Percentiles rank a stretch among this genome's conserved stretches.
Conservation (phyloP, 2,329 filamentous ascomycete species). For the Xylaria sp. region DNA sequence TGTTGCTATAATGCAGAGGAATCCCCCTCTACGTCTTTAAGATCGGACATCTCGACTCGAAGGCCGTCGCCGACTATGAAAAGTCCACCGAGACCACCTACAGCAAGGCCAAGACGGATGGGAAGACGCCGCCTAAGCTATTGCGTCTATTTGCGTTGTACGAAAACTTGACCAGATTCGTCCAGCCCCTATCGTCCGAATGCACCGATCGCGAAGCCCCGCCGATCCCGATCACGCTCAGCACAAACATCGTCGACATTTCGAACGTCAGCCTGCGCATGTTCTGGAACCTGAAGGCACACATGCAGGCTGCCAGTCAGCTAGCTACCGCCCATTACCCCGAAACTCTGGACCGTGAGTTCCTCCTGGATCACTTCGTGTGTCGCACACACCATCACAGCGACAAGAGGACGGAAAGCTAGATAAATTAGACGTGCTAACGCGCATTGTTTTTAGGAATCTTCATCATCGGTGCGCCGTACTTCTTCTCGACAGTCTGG, state of each 20-base stretch:
- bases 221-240: slow-evolving; percentile 88
- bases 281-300: slow-evolving; percentile 93
- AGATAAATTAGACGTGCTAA: neutral
- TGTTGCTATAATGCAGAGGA: slow-evolving; percentile 63
- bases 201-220: slow-evolving; percentile 76
- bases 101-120: slow-evolving; percentile 69
- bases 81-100: slow-evolving; percentile 64
- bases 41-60: slow-evolving; percentile 82
- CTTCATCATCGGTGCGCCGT: slow-evolving; percentile 84
- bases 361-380: neutral
- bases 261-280: slow-evolving; percentile 87
- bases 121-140: slow-evolving; percentile 77
- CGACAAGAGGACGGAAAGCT: neutral
- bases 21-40: slow-evolving; percentile 94
- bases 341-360: slow-evolving; percentile 81
- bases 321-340: slow-evolving; percentile 94
- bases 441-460: slow-evolving; percentile 49
- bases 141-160: slow-evolving; percentile 91
- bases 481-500: slow-evolving; percentile 94
- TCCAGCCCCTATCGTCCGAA: slow-evolving; percentile 83
- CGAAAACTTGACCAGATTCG: slow-evolving; percentile 89
- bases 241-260: slow-evolving; percentile 95
- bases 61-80: slow-evolving; percentile 83
- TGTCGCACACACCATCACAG: neutral
- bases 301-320: slow-evolving; percentile 92